These are phyloP conservation scores for Medicago arabica DNA, from an alignment of 306 rosid genomes.

Conservation along the genomic window DNA sequence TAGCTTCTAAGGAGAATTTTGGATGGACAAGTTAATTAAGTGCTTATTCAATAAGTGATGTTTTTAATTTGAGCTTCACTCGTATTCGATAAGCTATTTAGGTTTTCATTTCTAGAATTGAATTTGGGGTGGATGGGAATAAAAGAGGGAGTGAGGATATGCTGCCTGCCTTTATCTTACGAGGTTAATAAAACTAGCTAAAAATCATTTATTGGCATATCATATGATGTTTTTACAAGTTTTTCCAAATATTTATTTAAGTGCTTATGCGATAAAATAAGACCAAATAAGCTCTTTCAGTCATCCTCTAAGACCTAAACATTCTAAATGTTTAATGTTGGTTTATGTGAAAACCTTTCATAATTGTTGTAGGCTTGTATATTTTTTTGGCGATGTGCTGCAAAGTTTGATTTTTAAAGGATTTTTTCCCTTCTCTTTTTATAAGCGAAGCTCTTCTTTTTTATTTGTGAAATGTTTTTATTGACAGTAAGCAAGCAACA, in stretches of 20 bases:
- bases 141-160: not conserved
- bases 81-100: not conserved
- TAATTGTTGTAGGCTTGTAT: not conserved
- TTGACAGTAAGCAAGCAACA: conserved; percentile 49
- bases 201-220: not conserved
- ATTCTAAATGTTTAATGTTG: not conserved
- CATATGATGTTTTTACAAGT: not conserved
- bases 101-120: not conserved
- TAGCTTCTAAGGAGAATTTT: not conserved
- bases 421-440: not conserved
- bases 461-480: conserved; percentile 8
- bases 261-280: not conserved
- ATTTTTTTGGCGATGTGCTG: no score
- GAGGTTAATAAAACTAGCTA: not conserved
- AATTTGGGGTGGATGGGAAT: not conserved
- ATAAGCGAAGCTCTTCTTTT: not conserved
- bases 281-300: not conserved
- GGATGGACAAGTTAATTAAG: not conserved
- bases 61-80: not conserved
- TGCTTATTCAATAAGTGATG: not conserved
- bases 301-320: conserved; percentile 4
- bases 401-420: not conserved
- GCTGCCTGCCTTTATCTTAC: not conserved
- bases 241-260: not conserved
- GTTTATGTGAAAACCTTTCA: not conserved